phyloP scores from a whole-genome alignment of 2,329 filamentous ascomycete species.

The Cercospora janseana region DNA sequence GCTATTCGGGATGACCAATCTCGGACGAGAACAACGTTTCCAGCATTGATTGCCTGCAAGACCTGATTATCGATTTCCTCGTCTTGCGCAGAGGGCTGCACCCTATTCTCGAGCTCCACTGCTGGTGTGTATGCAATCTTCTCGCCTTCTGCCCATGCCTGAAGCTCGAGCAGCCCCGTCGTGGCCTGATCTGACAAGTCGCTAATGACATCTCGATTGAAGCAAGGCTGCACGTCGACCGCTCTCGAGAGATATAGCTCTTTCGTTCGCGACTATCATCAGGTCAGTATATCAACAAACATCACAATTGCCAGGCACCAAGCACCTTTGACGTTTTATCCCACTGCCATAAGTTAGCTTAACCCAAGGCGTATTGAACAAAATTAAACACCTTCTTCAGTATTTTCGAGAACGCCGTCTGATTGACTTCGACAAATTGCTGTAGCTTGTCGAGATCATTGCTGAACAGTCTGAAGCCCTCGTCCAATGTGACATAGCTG shows the following conservation, averaged over 20 bases:
- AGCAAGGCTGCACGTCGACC: conserved; percentile 96
- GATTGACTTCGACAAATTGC: conserved; percentile 98
- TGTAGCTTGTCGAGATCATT: conserved; percentile 93
- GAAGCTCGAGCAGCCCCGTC: conserved; percentile 89
- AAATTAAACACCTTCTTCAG: conserved; percentile 72
- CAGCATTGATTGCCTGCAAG: conserved; percentile 79
- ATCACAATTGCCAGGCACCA: conserved; percentile 20
- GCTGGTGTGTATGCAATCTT: conserved; percentile 66
- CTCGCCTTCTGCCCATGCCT: conserved; percentile 95
- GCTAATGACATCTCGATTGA: conserved; percentile 95
- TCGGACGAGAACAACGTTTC: conserved; percentile 72
- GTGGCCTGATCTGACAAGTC: conserved; percentile 96
- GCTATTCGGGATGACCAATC: conserved; percentile 76
- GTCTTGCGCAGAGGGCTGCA: conserved; percentile 62
- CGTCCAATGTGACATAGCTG: conserved; percentile 90
- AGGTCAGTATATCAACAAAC: conserved; percentile 24
- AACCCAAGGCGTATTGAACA: conserved; percentile 22
- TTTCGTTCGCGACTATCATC: conserved; percentile 79
- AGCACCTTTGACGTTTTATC: conserved; percentile 93
- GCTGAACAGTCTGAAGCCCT: conserved; percentile 96
- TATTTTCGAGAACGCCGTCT: conserved; percentile 96
- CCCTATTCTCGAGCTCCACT: conserved; percentile 35
- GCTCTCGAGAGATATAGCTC: conserved; percentile 94
- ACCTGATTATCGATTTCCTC: conserved; percentile 89
- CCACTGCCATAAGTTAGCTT: conserved; percentile 61